These are phyloP conservation scores for Aulographum hederae DNA, from an alignment of 2,329 filamentous ascomycete species.

Conservation along the genomic window DNA sequence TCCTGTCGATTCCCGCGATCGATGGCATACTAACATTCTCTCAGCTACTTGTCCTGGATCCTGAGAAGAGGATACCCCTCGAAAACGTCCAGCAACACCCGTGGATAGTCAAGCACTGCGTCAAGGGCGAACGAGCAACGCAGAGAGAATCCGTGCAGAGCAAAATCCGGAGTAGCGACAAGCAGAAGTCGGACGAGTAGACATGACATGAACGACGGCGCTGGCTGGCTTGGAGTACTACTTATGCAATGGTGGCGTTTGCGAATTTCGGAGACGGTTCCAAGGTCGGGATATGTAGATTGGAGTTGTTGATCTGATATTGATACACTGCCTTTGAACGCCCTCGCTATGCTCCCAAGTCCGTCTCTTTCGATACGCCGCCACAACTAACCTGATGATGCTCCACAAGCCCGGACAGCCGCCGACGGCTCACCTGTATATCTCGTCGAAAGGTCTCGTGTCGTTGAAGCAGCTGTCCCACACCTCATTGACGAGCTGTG, in stretches of 20 bases:
- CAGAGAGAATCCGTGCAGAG: conserved; percentile 5
- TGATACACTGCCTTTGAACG: no score
- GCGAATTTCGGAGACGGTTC: not conserved
- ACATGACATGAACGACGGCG: no score
- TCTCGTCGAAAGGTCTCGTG: conserved; percentile 90
- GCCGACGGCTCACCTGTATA: conserved; percentile 76
- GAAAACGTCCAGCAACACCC: conserved; percentile 80
- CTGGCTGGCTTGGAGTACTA: no score
- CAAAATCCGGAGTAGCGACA: conserved; percentile 1
- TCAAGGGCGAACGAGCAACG: conserved; percentile 20
- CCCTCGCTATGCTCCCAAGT: no score
- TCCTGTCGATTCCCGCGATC: no score
- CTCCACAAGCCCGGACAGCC: no score
- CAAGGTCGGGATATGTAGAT: no score
- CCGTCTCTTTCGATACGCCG: no score
- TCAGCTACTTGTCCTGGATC: conserved; percentile 63
- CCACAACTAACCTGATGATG: no score
- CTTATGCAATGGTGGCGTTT: no score
- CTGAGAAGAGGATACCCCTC: conserved; percentile 78
- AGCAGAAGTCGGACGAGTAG: no score
- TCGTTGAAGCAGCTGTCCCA: conserved; percentile 96
- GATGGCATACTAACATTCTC: conserved; percentile 4
- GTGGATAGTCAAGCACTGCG: conserved; percentile 93
- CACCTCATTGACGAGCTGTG: conserved; percentile 85
- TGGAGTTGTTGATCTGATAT: no score